Conservation (phyloP, 805 yeast genomes). For the Debaryomyces prosopidis region DNA sequence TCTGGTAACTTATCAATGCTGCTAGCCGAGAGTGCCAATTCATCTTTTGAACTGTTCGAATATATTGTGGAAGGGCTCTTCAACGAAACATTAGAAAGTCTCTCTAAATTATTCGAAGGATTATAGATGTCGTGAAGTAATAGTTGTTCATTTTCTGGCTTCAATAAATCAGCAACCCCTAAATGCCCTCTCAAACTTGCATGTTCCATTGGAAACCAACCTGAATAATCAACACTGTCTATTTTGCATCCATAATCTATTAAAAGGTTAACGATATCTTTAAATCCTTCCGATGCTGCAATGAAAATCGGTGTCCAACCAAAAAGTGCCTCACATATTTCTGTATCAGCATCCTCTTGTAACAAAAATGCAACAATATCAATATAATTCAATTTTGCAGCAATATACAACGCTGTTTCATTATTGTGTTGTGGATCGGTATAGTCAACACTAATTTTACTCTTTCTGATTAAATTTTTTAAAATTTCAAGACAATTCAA, state of each 20-base stretch:
- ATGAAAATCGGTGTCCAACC: conserved; percentile 95
- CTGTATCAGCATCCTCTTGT: conserved; percentile 65
- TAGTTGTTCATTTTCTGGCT: conserved; percentile 42
- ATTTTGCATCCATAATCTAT: conserved; percentile 54
- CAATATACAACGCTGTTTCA: conserved; percentile 85
- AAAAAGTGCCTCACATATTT: conserved; percentile 71
- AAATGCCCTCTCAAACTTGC: conserved; percentile 89
- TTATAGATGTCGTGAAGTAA: conserved; percentile 38
- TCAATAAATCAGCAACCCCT: conserved; percentile 60
- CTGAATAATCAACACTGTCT: conserved; percentile 71
- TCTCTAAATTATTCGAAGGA: conserved; percentile 30
- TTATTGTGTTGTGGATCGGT: conserved; percentile 53
- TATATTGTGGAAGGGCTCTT: conserved; percentile 7
- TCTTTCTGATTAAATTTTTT: conserved; percentile 49
- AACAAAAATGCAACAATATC: conserved; percentile 58
- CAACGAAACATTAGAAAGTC: conserved; percentile 16
- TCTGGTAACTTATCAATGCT: conserved; percentile 41
- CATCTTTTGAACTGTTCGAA: conserved; percentile 9
- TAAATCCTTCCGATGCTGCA: conserved; percentile 84
- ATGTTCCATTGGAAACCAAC: conserved; percentile 98
- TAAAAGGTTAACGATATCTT: conserved; percentile 55
- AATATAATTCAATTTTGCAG: conserved; percentile 61
- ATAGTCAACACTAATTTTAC: conserved; percentile 65
- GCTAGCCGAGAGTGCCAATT: conserved; percentile 20
- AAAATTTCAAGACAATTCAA: conserved; percentile 61